These are phyloP conservation scores for Adenanthera pavonina DNA, from an alignment of 306 rosid species.

Conservation along the genomic window DNA sequence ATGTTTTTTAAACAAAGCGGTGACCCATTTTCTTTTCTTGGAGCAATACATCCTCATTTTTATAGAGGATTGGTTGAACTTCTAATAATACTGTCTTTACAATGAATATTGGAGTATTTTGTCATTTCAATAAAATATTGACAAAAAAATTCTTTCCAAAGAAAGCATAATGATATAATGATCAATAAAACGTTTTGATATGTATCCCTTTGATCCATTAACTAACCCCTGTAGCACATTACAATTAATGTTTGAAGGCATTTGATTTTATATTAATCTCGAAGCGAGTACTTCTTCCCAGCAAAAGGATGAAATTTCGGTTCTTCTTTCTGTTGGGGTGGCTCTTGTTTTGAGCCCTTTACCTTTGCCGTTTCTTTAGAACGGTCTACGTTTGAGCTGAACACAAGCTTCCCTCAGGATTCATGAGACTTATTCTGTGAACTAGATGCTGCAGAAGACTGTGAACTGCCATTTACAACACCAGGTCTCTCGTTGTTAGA, in stretches of 20 bases:
- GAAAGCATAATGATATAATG: no score
- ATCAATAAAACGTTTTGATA: conserved; percentile 16
- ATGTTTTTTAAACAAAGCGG: no score
- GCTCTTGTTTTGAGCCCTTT: conserved; percentile 56
- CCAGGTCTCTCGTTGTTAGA: conserved; percentile 45
- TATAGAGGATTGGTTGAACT: no score
- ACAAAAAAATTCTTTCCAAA: no score
- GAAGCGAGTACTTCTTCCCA: conserved; percentile 66
- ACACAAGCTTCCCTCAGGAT: conserved; percentile 69
- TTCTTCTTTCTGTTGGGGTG: conserved; percentile 52
- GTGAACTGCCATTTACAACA: conserved; percentile 37
- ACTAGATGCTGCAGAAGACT: conserved; percentile 53
- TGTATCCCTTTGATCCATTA: neutral
- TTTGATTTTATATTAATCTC: conserved; percentile 44
- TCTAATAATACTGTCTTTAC: no score
- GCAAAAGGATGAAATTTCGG: conserved; percentile 66
- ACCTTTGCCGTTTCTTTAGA: conserved; percentile 58
- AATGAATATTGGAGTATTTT: no score
- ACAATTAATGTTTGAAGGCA: neutral
- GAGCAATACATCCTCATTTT: no score
- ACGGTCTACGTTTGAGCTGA: conserved; percentile 56
- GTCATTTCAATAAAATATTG: no score
- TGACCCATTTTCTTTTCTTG: no score
- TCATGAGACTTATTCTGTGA: conserved; percentile 45
- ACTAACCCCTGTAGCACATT: conserved; percentile 14